A percentile compares a stretch with the other conserved stretches of the same genome.
These are phyloP conservation scores for Bruguiera parviflora DNA, from an alignment of 345 rosid species.

Conservation along the genomic window DNA sequence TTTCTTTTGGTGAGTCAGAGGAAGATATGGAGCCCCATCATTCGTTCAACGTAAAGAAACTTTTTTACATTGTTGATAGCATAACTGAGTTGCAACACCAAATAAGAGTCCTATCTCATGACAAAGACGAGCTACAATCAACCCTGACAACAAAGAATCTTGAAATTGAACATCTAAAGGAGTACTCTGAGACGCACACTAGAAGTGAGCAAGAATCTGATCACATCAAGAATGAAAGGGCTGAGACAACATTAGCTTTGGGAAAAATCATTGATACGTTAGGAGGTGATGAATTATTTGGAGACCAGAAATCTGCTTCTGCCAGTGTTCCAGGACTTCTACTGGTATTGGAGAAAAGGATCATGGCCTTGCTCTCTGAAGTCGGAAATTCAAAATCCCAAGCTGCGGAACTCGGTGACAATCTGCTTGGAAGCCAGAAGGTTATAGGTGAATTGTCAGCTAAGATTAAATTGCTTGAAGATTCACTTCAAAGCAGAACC, in stretches of 20 bases:
- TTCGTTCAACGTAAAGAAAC: constrained; percentile 49
- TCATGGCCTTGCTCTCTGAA: constrained; percentile 47
- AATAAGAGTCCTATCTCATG: constrained; percentile 43
- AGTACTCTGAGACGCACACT: constrained; percentile 35
- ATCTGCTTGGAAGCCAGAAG: constrained; percentile 69
- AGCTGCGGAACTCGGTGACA: constrained; percentile 55
- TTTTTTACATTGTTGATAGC: constrained; percentile 53
- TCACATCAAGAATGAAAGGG: constrained; percentile 47
- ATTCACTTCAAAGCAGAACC: constrained; percentile 42
- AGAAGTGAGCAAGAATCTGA: constrained; percentile 39
- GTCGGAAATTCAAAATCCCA: constrained; percentile 54
- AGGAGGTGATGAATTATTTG: constrained; percentile 40
- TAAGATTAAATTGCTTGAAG: constrained; percentile 62
- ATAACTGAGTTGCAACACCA: constrained; percentile 49
- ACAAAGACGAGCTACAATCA: constrained; percentile 53
- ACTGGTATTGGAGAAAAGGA: constrained; percentile 50
- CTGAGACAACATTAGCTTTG: constrained; percentile 47
- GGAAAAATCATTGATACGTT: constrained; percentile 46
- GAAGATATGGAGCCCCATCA: constrained; percentile 34
- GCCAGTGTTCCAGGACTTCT: constrained; percentile 38
- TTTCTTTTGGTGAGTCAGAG: constrained; percentile 37
- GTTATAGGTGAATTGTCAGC: constrained; percentile 53
- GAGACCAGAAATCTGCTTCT: constrained; percentile 38
- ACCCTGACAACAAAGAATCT: constrained; percentile 44
- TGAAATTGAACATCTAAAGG: constrained; percentile 59